These are phyloP conservation scores for Fusarium nodosum DNA, from an alignment of 2,329 filamentous ascomycete genomes.

Conservation along the genomic window DNA sequence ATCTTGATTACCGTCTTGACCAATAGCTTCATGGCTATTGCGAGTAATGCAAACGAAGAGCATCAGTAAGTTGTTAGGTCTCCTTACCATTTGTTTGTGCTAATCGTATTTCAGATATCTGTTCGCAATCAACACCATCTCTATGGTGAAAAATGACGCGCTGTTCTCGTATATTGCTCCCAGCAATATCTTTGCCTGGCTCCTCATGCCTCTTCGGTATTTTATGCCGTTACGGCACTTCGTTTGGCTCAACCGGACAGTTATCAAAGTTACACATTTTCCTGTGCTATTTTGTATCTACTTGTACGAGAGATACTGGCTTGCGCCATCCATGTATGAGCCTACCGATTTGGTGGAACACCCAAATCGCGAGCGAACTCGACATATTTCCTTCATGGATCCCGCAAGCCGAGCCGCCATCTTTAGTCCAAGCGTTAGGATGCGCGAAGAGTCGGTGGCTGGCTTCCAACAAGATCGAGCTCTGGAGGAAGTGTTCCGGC, in stretches of 20 bases:
- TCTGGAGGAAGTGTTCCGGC: slow-evolving; percentile 90
- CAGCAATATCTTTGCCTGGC: slow-evolving; percentile 91
- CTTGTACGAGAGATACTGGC: slow-evolving; percentile 83
- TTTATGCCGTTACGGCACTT: slow-evolving; percentile 84
- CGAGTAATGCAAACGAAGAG: slow-evolving; percentile 92
- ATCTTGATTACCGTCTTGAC: slow-evolving; percentile 96
- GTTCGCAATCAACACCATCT: slow-evolving; percentile 96
- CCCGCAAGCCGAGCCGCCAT: slow-evolving; percentile 69
- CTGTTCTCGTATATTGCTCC: slow-evolving; percentile 95
- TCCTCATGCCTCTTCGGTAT: slow-evolving; percentile 85
- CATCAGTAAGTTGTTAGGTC: slow-evolving; percentile 69
- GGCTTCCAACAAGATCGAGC: slow-evolving; percentile 92
- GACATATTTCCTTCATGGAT: slow-evolving; percentile 70
- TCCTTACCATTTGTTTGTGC: neutral
- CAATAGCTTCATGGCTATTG: slow-evolving; percentile 95
- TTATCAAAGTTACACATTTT: slow-evolving; percentile 93
- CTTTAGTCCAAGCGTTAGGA: slow-evolving; percentile 79
- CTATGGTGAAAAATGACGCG: slow-evolving; percentile 98
- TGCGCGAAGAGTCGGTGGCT: slow-evolving; percentile 87
- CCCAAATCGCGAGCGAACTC: slow-evolving; percentile 64
- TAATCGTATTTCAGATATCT: slow-evolving; percentile 70
- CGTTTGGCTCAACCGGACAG: slow-evolving; percentile 86
- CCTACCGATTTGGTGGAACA: slow-evolving; percentile 89
- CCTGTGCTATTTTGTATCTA: slow-evolving; percentile 90
- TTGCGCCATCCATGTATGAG: slow-evolving; percentile 82